Conservation (phyloP, 805 yeast species). For the Wickerhamiella brachini region DNA sequence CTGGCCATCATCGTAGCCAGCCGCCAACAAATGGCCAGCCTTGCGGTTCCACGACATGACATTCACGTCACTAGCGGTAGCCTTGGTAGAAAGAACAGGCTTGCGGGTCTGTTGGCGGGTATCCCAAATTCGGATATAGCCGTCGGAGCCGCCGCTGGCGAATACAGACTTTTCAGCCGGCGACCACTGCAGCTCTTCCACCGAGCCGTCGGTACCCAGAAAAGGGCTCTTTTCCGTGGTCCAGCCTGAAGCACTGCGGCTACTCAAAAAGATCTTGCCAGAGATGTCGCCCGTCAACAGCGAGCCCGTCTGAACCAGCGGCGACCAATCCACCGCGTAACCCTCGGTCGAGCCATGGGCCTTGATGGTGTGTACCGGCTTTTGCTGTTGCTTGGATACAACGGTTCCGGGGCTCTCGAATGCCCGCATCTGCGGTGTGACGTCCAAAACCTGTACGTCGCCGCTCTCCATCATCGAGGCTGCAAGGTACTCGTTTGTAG, state of each 20-base stretch:
- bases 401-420: conserved; percentile 79
- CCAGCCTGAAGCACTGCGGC: conserved; percentile 66
- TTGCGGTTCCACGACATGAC: conserved; percentile 92
- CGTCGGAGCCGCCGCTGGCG: conserved; percentile 90
- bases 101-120: conserved; percentile 83
- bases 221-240: conserved; percentile 74
- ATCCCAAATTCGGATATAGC: conserved; percentile 90
- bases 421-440: conserved; percentile 65
- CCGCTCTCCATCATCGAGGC: conserved; percentile 87
- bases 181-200: conserved; percentile 96
- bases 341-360: conserved; percentile 95
- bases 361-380: conserved; percentile 70
- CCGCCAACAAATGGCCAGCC: conserved; percentile 74
- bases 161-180: conserved; percentile 84
- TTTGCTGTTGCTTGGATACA: conserved; percentile 62
- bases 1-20: conserved; percentile 93
- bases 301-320: conserved; percentile 63
- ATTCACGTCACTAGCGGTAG: conserved; percentile 74
- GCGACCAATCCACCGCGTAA: conserved; percentile 95
- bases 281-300: conserved; percentile 78
- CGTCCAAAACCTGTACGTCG: conserved; percentile 73
- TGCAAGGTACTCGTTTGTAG: conserved; percentile 68
- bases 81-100: conserved; percentile 76
- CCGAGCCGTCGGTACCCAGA: conserved; percentile 42
- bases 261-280: conserved; percentile 70